A percentile compares a stretch with the other conserved stretches of the same genome.
Evolutionary conservation across 352 stramenopile genomes (phyloP).

Genomic region (Phytophthora sojae): DNA sequence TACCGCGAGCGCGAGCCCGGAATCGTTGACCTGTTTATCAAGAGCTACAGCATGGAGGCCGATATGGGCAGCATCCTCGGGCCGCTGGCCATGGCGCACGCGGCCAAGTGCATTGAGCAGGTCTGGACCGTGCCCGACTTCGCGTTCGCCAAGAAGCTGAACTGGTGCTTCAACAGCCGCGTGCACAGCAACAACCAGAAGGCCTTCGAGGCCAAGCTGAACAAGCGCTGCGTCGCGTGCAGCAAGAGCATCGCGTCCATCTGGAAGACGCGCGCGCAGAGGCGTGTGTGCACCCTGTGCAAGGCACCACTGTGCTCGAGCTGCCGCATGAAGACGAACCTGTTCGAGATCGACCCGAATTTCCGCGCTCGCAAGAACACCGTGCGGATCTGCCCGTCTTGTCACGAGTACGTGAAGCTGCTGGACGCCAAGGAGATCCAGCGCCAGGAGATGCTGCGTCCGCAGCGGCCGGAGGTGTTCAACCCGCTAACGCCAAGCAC

Average conservation of each 20-base stretch:
- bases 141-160: slow-evolving; percentile 45
- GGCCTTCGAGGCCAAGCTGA: slow-evolving; percentile 29
- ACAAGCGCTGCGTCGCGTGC: slow-evolving; percentile 30
- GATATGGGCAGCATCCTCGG: slow-evolving; percentile 44
- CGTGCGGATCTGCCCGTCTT: slow-evolving; percentile 36
- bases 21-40: slow-evolving; percentile 48
- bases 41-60: slow-evolving; percentile 51
- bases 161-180: slow-evolving; percentile 42
- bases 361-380: slow-evolving; percentile 35
- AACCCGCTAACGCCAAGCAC: slow-evolving; percentile 39
- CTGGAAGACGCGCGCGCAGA: slow-evolving; percentile 21
- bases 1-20: slow-evolving; percentile 31
- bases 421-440: slow-evolving; percentile 41
- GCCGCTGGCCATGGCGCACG: slow-evolving; percentile 38
- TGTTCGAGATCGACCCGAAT: slow-evolving; percentile 41
- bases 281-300: slow-evolving; percentile 35
- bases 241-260: slow-evolving; percentile 28
- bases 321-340: slow-evolving; percentile 30
- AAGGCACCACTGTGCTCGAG: slow-evolving; percentile 42
- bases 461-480: slow-evolving; percentile 23
- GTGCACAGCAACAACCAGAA: slow-evolving; percentile 39
- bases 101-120: slow-evolving; percentile 43
- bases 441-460: slow-evolving; percentile 33
- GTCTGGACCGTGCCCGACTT: slow-evolving; percentile 44
- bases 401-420: slow-evolving; percentile 35